Percentiles rank a stretch among this genome's conserved stretches.
phyloP scores from a whole-genome alignment of 768 basidiomycete genomes.

The Harrya chromipes region DNA sequence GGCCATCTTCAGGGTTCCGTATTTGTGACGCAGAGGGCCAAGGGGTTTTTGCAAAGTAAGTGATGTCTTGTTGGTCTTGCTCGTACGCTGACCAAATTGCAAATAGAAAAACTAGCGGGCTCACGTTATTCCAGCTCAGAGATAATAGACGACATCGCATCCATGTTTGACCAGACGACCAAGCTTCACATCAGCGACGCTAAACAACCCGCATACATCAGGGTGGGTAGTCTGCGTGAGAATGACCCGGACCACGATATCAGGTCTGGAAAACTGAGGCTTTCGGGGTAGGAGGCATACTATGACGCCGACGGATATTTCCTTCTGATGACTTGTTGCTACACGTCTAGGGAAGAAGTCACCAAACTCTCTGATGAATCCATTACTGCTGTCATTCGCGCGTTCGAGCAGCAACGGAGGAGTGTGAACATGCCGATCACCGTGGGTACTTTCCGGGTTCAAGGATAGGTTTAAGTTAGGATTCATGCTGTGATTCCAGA shows the following conservation, averaged over 20 bases:
- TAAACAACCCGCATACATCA: slow-evolving; percentile 34
- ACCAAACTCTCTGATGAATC: slow-evolving; percentile 42
- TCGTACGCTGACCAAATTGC: neutral
- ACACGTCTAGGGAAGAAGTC: slow-evolving; percentile 31
- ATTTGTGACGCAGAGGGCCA: slow-evolving; percentile 33
- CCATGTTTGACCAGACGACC: slow-evolving; percentile 34
- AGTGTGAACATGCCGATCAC: slow-evolving; percentile 24
- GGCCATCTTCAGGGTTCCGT: slow-evolving; percentile 40
- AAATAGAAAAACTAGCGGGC: slow-evolving; percentile 23
- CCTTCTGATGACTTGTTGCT: neutral
- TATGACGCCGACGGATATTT: neutral
- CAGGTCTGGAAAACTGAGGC: slow-evolving; percentile 31
- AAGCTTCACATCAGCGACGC: slow-evolving; percentile 38
- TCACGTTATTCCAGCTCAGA: slow-evolving; percentile 28
- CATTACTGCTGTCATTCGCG: slow-evolving; percentile 28
- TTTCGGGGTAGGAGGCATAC: slow-evolving; percentile 31
- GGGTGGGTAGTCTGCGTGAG: slow-evolving; percentile 37
- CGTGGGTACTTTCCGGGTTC: slow-evolving; percentile 15
- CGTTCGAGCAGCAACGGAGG: slow-evolving; percentile 29
- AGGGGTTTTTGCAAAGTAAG: slow-evolving; percentile 31
- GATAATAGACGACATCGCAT: slow-evolving; percentile 30
- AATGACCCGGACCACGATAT: slow-evolving; percentile 32
- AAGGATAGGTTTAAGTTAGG: too few species aligned
- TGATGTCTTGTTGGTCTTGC: neutral
- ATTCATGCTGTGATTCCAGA: too few species aligned